A percentile compares a stretch with the other conserved stretches of the same genome.
Conservation (phyloP, 441 rosid genomes). For the Pelargonium myrrhifolium region DNA sequence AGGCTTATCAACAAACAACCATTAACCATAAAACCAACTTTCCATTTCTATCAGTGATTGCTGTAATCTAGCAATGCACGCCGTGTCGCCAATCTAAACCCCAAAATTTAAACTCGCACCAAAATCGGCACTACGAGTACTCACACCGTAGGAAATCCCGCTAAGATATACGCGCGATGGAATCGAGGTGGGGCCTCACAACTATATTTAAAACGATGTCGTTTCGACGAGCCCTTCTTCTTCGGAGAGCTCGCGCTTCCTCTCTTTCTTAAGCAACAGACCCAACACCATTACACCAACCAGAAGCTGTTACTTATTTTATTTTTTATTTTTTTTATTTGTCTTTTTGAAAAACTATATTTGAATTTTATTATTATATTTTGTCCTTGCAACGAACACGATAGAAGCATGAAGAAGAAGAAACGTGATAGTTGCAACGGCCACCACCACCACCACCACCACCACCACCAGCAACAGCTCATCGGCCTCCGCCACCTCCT, state of each 20-base stretch:
- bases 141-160: not conserved
- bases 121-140: not conserved
- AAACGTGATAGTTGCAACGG: not conserved
- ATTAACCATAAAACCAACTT: not conserved
- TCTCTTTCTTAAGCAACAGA: not conserved
- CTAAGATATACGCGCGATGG: not conserved
- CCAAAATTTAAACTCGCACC: no score
- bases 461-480: not conserved
- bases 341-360: no score
- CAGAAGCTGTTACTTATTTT: not conserved
- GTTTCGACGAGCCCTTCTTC: not conserved
- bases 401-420: not conserved
- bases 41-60: no score
- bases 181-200: slow-evolving; percentile 2
- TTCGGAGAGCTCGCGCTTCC: not conserved
- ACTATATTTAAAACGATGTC: not conserved
- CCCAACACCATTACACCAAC: no score
- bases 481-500: not conserved
- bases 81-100: not conserved
- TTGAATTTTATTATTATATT: no score
- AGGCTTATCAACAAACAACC: not conserved
- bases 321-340: no score
- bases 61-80: no score
- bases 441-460: not conserved
- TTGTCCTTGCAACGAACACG: not conserved